phyloP scores from a whole-genome alignment of 208 protist species.

The Leishmania major region DNA sequence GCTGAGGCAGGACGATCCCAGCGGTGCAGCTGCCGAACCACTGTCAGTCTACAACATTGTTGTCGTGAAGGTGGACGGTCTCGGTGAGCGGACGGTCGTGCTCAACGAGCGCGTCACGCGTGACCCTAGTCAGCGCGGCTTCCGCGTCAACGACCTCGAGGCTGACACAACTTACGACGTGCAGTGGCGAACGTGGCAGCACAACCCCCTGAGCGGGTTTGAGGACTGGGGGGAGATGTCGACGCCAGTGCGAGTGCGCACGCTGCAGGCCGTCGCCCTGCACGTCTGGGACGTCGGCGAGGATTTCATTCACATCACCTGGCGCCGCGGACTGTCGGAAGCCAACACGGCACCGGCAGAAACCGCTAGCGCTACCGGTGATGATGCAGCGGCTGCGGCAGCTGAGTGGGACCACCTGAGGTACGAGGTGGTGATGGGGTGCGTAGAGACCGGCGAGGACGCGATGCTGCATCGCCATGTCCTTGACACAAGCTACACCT shows the following conservation, averaged over 20 bases:
- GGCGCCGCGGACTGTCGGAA: conserved; percentile 64
- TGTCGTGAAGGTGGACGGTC: conserved; percentile 42
- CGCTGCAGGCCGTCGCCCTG: conserved; percentile 72
- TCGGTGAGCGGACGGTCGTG: conserved; percentile 42
- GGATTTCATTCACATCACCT: conserved; percentile 86
- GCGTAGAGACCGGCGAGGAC: conserved; percentile 80
- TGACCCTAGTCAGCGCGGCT: conserved; percentile 49
- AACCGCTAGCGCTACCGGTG: neutral
- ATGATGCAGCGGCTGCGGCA: neutral
- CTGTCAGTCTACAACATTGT: conserved; percentile 48
- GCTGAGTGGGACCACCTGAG: conserved; percentile 68
- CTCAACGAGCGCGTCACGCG: conserved; percentile 60
- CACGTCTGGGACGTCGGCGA: conserved; percentile 88
- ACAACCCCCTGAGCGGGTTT: conserved; percentile 67
- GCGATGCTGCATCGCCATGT: conserved; percentile 77
- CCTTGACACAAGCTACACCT: conserved; percentile 84
- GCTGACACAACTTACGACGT: conserved; percentile 82
- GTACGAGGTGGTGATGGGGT: conserved; percentile 91
- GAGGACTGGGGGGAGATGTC: conserved; percentile 88
- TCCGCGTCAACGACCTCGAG: conserved; percentile 69
- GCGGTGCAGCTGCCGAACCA: conserved; percentile 2
- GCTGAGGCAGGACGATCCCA: neutral
- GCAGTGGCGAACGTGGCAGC: conserved; percentile 73
- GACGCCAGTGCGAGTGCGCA: conserved; percentile 59
- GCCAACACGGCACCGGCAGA: neutral